Base-by-base conservation (phyloP, 1,284 basidiomycete genomes). In the Schizophyllum commune region DNA sequence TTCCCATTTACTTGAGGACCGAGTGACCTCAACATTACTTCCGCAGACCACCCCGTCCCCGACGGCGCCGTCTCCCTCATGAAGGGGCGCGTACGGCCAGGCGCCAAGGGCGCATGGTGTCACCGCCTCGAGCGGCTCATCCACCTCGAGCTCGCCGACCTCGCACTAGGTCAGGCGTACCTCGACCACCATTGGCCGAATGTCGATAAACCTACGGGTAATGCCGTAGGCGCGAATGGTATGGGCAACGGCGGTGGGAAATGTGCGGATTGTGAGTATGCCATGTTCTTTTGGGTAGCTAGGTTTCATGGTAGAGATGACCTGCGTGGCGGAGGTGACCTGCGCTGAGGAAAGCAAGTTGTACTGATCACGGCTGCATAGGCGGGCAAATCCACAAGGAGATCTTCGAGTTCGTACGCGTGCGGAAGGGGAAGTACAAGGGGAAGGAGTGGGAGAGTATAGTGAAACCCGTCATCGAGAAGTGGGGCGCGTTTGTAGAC, bases 91-190 rank as follows among this genome's bases (percentile, higher is more conserved):
- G 70, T 78, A 32, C 75, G 76, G 61, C 77, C 82, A 1, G 86
- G 88, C 20, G 70, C 78, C 33, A 80, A 81, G 57, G 84, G 82
- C 0, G 66, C 75, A 4, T 77, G 75, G 71, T 81, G 77, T 61
- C 78, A 80, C 68, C 73, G 78, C 56, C 63, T 80, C 72, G 90
- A 92, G 69, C 75, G 88, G 51, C 79, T 92, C 15, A 81, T 92
- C 51, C 90, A 92, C 67, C 76, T 91, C 22, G 90, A 92, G 69
- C 77, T 92, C 5, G 78, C 81, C 4, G 91, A 92, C 69, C 69
- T 92, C 51, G 79, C 7, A 69, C 80, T 52, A 79, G 85, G 59
- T 67, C 73, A n/a, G 61, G 22, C 51, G 55, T 6, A 66, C 57
- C 27, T 57, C 4, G 27, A 55, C 27, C 53, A 13, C 11, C 53